Evolutionary conservation across 352 stramenopile genomes (phyloP), one percentile per base, ranked within the genome.

Genomic region (Globisporangium polare): DNA sequence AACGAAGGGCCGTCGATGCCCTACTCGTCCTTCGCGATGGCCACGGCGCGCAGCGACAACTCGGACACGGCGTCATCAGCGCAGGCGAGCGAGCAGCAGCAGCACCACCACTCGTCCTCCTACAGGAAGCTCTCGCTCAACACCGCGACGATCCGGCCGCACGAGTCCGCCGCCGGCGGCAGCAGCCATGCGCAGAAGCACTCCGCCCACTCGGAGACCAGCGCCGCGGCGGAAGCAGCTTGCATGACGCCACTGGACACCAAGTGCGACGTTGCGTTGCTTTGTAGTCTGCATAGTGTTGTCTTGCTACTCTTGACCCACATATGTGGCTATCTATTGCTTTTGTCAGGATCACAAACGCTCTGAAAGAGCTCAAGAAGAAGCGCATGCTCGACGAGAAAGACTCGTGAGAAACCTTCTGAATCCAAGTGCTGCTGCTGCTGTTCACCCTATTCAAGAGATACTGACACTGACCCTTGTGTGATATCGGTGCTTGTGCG

Each of bases 331-430:
- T 66, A 2, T 37, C 26, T 53, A 43, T 18, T 50, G 9, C 37
- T 42, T 42, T 31, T 54, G 39, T 45, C n/a, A 93, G 82, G 54
- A 90, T 94, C 68, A 88, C 83, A 7, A 89, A 89, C 27, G 81
- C 85, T 18, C 72, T 94, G n/a, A 83, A 78, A 60, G 70, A 91
- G 43, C 75, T 90, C 65, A 83, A 87, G 76, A 71, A 72, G 55
- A 82, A 90, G 52, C 80, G 71, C 1, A 52, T 69, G 24, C 62
- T 68, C 3, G 75, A 86, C 20, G 68, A 82, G 27, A 80, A 75
- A 35, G 75, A 89, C 45, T 61, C 64, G 82, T 91, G 64, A 29
- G 75, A 18, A 20, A 35, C 22, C 17, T 13, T 22, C 51, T 12
- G 5, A 10, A 17, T 8, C 12, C 33, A 39, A 37, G 20, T 39